Evolutionary conservation across 83 land plant genomes (phyloP), one percentile per base, ranked within the genome.

Genomic region (Diphasiastrum complanatum): DNA sequence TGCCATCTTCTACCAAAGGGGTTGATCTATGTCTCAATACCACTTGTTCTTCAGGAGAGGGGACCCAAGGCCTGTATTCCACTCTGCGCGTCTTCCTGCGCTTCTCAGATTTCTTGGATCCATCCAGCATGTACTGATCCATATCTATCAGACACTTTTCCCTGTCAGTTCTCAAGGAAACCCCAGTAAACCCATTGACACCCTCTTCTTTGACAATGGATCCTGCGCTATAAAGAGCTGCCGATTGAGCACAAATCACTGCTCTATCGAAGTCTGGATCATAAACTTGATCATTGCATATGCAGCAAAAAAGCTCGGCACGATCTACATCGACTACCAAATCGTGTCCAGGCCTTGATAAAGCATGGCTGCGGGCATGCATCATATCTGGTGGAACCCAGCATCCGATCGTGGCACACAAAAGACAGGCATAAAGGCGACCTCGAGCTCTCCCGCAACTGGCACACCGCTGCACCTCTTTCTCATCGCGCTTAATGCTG

Each of bases 221-320:
- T 57, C 35, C 20, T 26, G 11, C 11, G 18, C 23, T 49, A 38
- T 32, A 48, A 6, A 45, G 50, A 19, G 30, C 16, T 11, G 71
- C 43, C 14, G 54, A 28, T 47, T 60, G 73, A 1, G 82, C 74
- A 12, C 68, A 33, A 47, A 83, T 47, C 8, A 87, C 86, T 14
- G 79, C 69, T 32, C 83, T 70, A 63, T 91, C 97, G 75, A 91
- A 84, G 48, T 89, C 96, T 12, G 80, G 73, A 61, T 89, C 96
- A 48, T 85, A 89, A 14, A 89, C 82, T 68, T 89, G 95, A 65
- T 89, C 95, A 47, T 52, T 23, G 55, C 95, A 89, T 10, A 19
- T 25, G 64, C 78, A 74, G 60, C 95, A 89, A 69, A 80, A 89
- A 38, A 89, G 86, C 83, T 89, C 95, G n/a, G 86, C 81, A 29